Evolutionary conservation across 1,139 yeast genomes (phyloP), one percentile per base, ranked within the genome.

Genomic region (Insectozyma bohioensis): DNA sequence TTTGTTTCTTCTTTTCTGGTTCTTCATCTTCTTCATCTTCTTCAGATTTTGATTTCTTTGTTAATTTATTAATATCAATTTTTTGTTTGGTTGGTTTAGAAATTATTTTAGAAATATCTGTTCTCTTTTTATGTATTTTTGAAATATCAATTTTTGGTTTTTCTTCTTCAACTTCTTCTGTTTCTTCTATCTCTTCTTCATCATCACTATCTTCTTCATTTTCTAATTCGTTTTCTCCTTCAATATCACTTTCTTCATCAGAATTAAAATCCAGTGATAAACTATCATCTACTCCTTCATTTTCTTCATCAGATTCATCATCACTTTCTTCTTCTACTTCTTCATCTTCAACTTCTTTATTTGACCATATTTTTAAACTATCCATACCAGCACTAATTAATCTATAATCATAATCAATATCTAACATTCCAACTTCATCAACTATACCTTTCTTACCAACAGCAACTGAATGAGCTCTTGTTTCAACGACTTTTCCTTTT

Each of bases 331-430:
- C 30, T 5, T 57, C 60, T 4, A 47, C 56, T 9, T 41, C 46
- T 9, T 31, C 38, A 2, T 40, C 46, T 2, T 39, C 46, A 13
- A 39, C 42, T 1, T 52, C 60, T 20, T 56, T 61, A 13, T 64
- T 63, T 2, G 67, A 56, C 97, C 97, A 90, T 5, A 90, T 65
- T 49, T 80, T 83, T 43, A 88, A 61, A 17, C 72, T 67, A 31
- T 85, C 94, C 90, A 88, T 82, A 13, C 95, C 92, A 3, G 84
- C 87, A 56, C 86, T 79, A 3, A 85, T 77, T 39, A 88, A 63
- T 39, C 95, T 71, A 54, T 87, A 90, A 31, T 84, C 82, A 47
- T 54, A 78, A 54, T 90, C 97, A 36, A 88, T 66, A 48, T 90
- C 97, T 45, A 90, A 62, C 34, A 75, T 68, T 0, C 77, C 72